Evolutionary conservation across 495 filamentous ascomycete genomes (phyloP).

Genomic region (Neurospora sp.): DNA sequence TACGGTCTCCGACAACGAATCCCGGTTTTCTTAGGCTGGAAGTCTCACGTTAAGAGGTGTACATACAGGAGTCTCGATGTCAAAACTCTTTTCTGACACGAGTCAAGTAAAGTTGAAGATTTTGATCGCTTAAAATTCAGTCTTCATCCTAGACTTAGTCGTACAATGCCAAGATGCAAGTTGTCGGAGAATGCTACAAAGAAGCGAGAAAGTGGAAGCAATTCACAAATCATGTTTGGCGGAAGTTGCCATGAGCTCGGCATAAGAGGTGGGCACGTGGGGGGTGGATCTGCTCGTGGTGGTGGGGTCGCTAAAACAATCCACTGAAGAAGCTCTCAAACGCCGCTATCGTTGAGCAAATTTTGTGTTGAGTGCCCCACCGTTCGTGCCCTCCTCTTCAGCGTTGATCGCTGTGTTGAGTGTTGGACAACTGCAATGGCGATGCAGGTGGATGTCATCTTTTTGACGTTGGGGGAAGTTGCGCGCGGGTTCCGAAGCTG

Average conservation of each 20-base stretch:
- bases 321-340: neutral
- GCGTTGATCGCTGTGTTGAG: neutral
- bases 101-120: neutral
- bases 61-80: no score
- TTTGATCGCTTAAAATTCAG: neutral
- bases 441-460: slow-evolving; percentile 1
- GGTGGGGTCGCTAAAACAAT: neutral
- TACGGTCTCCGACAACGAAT: no score
- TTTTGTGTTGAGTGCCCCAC: slow-evolving; percentile 9
- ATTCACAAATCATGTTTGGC: neutral
- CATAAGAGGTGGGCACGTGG: neutral
- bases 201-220: neutral
- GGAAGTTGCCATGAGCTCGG: neutral
- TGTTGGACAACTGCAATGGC: neutral
- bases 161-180: neutral
- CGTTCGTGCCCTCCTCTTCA: neutral
- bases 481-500: neutral
- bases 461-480: neutral
- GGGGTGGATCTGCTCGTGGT: neutral
- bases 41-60: no score
- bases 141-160: neutral
- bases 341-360: slow-evolving; percentile 6
- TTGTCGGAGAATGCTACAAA: neutral
- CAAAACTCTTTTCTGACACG: neutral
- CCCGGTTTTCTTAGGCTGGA: no score